These are phyloP conservation scores for Paraglomus brasilianum DNA, from an alignment of 192 early-diverging fungal genomes.

Conservation along the genomic window DNA sequence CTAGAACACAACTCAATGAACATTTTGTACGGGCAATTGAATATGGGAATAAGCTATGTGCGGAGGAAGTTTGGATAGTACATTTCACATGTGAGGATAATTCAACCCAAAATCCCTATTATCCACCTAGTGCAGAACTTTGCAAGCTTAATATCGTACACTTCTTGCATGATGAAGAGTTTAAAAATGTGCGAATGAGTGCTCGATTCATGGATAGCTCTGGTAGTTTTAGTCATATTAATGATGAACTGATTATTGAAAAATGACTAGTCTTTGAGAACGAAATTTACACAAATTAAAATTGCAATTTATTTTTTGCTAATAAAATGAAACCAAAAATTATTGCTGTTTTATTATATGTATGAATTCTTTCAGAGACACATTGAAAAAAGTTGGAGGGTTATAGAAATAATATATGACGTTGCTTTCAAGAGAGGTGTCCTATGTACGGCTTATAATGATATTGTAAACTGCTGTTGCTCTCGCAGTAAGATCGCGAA, in stretches of 20 bases:
- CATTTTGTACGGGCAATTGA: conserved; percentile 25
- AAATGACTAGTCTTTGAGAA: too few species aligned
- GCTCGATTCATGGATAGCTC: conserved; percentile 23
- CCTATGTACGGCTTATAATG: too few species aligned
- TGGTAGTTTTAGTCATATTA: conserved; percentile 9
- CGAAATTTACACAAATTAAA: too few species aligned
- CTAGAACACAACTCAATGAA: conserved; percentile 6
- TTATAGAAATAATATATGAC: too few species aligned
- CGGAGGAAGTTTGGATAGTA: conserved; percentile 30
- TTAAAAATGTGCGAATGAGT: conserved; percentile 32
- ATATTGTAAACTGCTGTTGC: too few species aligned
- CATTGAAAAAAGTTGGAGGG: too few species aligned
- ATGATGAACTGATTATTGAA: neutral
- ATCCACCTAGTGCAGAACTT: conserved; percentile 16
- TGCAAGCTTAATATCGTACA: conserved; percentile 28
- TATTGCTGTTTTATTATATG: too few species aligned
- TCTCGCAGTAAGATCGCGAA: too few species aligned
- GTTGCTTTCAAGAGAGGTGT: too few species aligned
- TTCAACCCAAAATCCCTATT: conserved; percentile 24
- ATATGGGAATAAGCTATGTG: conserved; percentile 25
- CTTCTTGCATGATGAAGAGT: conserved; percentile 25
- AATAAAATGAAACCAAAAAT: too few species aligned
- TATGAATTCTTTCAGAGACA: too few species aligned
- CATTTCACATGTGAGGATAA: conserved; percentile 34
- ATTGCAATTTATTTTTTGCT: too few species aligned